phyloP scores from a whole-genome alignment of 352 stramenopile genomes.

The Pythium apleroticum region DNA sequence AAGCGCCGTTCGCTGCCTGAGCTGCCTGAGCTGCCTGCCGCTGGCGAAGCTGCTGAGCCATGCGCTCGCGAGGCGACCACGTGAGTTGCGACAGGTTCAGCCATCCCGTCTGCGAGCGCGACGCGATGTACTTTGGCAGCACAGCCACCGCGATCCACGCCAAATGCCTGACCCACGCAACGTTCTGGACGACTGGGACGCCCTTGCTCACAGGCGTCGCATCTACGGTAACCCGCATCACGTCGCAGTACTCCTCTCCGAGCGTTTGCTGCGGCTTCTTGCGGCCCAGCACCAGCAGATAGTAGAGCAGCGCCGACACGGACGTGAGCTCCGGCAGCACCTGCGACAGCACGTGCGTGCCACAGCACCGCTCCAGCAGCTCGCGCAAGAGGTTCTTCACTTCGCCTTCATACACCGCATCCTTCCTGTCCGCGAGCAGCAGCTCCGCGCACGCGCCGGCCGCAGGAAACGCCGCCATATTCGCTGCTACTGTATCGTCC shows the following conservation, averaged over 20 bases:
- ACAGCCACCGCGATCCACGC: conserved; percentile 61
- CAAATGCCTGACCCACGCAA: conserved; percentile 40
- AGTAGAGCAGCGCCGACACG: conserved; percentile 68
- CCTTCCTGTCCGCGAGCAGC: conserved; percentile 71
- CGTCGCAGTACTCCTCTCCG: conserved; percentile 87
- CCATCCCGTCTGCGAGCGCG: conserved; percentile 72
- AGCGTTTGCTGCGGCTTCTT: conserved; percentile 74
- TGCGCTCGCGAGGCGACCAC: conserved; percentile 65
- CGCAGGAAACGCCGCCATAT: conserved; percentile 43
- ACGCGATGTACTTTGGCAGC: conserved; percentile 56
- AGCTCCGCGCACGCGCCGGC: conserved; percentile 74
- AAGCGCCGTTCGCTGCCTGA: neutral
- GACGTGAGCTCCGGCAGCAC: conserved; percentile 70
- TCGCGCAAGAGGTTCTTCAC: conserved; percentile 75
- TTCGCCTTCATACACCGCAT: conserved; percentile 68
- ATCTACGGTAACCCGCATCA: conserved; percentile 57
- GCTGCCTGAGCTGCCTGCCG: conserved; percentile 31
- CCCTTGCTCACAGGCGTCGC: neutral
- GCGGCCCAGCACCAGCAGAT: conserved; percentile 51
- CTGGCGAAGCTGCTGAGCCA: conserved; percentile 73
- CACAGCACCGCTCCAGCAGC: conserved; percentile 68
- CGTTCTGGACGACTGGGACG: conserved; percentile 27
- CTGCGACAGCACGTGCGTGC: conserved; percentile 74
- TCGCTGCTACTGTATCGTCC: neutral
- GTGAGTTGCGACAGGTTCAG: conserved; percentile 63